Evolutionary conservation across 2,329 filamentous ascomycete genomes (phyloP), one percentile per base, ranked within the genome.

Genomic region (Intubia oerlemansii): DNA sequence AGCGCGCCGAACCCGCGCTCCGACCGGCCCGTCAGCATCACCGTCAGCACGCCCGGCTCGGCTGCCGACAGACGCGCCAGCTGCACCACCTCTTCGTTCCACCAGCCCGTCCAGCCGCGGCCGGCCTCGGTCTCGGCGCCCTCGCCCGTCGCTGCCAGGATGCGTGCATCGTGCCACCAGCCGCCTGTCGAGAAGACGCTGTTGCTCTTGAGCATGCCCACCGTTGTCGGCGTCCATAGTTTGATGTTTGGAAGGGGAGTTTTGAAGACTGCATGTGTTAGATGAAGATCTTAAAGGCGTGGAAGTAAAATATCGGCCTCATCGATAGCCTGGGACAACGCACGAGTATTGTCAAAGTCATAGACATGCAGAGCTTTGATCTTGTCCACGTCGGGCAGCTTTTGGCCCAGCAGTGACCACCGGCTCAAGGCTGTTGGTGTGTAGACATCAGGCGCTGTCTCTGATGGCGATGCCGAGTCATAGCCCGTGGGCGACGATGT

Each of bases 321-420:
- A n/a, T n/a, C n/a, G n/a, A n/a, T n/a, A n/a, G n/a, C n/a, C n/a
- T n/a, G n/a, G n/a, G n/a, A n/a, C 7, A 21, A 16, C 73, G 47
- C 56, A 85, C 79, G 55, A 21, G 85, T 95, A 45, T 98, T 95
- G 52, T 98, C 88, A 49, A 95, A 98, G 50, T 98, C 88, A 54
- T 95, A 95, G 40, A 98, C 66, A 46, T 95, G 85, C 29, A 98
- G 69, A 7, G 69, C 55, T 46, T 68, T 80, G 50, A 95, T 74
- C 31, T 67, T 58, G 24, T 75, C 59, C 9, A 70, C 59, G 18
- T 66, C 64, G 66, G 38, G 27, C 6, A 31, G 57, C 35, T 73
- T 63, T 44, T 68, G 74, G 43, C 71, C 69, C 35, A 73, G 56
- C 40, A 82, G 69, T 23, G 80, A 91, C 84, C 84, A 93, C 39